Evolutionary conservation across 1,139 yeast genomes (phyloP).

Genomic region (Kluyveromyces sp.): DNA sequence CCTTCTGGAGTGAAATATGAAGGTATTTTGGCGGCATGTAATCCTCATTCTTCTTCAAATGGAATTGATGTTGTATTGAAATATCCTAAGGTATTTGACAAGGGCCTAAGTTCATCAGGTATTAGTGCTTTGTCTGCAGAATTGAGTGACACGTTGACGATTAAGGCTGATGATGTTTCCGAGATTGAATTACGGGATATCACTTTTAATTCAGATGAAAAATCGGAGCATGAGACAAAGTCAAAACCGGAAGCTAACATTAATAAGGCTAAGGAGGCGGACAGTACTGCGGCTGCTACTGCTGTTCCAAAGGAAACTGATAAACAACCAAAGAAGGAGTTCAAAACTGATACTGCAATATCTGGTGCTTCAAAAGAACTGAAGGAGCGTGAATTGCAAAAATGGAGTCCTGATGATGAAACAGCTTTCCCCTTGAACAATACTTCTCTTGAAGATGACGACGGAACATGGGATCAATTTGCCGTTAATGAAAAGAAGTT

Average conservation of each 20-base stretch:
- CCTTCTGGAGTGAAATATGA: conserved; percentile 52
- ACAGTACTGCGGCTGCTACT: too few relatives aligned
- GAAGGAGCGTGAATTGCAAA: conserved; percentile 66
- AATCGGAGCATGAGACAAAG: conserved; percentile 15
- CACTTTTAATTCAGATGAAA: conserved; percentile 22
- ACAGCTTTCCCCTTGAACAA: conserved; percentile 27
- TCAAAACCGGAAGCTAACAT: conserved; percentile 11
- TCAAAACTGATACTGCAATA: conserved; percentile 82
- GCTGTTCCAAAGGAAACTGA: not conserved
- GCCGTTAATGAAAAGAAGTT: conserved; percentile 81
- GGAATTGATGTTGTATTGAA: conserved; percentile 47
- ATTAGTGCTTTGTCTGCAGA: conserved; percentile 31
- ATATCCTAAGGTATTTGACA: conserved; percentile 39
- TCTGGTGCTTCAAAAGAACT: conserved; percentile 39
- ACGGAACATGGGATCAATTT: conserved; percentile 79
- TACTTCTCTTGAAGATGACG: conserved; percentile 40
- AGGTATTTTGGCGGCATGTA: conserved; percentile 49
- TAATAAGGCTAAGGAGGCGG: conserved; percentile 6
- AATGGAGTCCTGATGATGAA: conserved; percentile 71
- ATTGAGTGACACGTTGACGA: conserved; percentile 41
- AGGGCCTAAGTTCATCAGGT: conserved; percentile 32
- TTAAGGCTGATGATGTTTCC: conserved; percentile 54
- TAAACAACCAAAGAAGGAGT: conserved; percentile 34
- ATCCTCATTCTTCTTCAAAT: conserved; percentile 33
- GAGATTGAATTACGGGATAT: conserved; percentile 40